These are phyloP conservation scores for Quercus tomentella DNA, from an alignment of 331 rosid species.

Conservation along the genomic window DNA sequence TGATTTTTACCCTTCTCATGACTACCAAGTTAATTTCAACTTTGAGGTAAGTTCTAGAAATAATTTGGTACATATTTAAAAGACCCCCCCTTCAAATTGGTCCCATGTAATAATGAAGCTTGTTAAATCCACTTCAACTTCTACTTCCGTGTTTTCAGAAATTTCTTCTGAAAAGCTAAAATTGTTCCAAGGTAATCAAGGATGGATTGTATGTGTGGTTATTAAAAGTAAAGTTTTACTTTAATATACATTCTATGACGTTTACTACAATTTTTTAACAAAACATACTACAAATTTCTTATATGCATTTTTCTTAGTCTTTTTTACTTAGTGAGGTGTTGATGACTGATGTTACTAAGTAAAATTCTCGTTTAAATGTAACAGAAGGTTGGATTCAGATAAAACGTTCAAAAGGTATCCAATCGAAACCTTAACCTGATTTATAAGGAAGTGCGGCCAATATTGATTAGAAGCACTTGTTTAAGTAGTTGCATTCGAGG, in stretches of 20 bases:
- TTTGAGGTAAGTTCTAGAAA: background rate
- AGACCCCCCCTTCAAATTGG: background rate
- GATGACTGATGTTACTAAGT: no score
- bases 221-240: background rate
- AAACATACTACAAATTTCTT: no score
- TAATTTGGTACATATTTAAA: background rate
- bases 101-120: background rate
- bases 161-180: background rate
- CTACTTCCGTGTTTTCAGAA: background rate
- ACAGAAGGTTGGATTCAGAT: background rate
- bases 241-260: background rate
- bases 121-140: background rate
- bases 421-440: background rate
- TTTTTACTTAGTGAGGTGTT: no score
- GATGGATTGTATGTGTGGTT: background rate
- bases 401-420: background rate
- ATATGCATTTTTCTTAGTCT: no score
- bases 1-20: constrained; percentile 2
- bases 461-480: no score
- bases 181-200: background rate
- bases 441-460: background rate
- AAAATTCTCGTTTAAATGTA: no score
- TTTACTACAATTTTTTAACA: background rate
- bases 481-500: no score
- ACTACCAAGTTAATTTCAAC: background rate